Percentiles rank a stretch among this genome's conserved stretches.
Conservation (phyloP, 176 grass and related monocot genomes). For the Puya raimondii region DNA sequence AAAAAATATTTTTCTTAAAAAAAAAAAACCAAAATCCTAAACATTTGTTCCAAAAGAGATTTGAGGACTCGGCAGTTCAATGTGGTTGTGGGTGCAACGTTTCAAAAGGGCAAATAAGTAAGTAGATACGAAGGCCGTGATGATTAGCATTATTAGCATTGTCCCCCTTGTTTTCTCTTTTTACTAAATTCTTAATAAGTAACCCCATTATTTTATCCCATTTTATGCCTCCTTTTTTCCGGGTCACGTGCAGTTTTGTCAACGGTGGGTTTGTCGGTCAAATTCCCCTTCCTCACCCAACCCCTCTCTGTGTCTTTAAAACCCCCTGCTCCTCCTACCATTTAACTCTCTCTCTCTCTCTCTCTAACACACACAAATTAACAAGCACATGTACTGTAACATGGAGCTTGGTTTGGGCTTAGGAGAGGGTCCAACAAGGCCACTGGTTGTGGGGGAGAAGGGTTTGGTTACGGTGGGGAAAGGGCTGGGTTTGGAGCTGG, state of each 20-base stretch:
- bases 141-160: slow-evolving; percentile 66
- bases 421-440: slow-evolving; percentile 7
- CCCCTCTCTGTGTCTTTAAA: slow-evolving; percentile 35
- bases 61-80: slow-evolving; percentile 24
- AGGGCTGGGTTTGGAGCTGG: slow-evolving; percentile 45
- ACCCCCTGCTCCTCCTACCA: not conserved
- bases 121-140: slow-evolving; percentile 36
- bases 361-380: no score
- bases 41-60: not conserved
- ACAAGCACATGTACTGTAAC: not conserved
- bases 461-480: slow-evolving; percentile 23
- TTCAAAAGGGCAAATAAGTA: slow-evolving; percentile 25
- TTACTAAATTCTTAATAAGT: not conserved
- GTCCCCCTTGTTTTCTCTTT: slow-evolving; percentile 14
- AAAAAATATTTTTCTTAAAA: slow-evolving; percentile 16
- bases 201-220: slow-evolving; percentile 1
- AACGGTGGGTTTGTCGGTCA: slow-evolving; percentile 47
- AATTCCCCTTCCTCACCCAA: slow-evolving; percentile 15
- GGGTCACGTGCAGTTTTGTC: slow-evolving; percentile 55
- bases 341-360: not conserved
- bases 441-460: no score
- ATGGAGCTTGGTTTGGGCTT: slow-evolving; percentile 81
- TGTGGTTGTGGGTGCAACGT: slow-evolving; percentile 38
- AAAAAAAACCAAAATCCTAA: not conserved
- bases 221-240: slow-evolving; percentile 30